Conservation (phyloP, 306 rosid species). For the Dicorynia guianensis region DNA sequence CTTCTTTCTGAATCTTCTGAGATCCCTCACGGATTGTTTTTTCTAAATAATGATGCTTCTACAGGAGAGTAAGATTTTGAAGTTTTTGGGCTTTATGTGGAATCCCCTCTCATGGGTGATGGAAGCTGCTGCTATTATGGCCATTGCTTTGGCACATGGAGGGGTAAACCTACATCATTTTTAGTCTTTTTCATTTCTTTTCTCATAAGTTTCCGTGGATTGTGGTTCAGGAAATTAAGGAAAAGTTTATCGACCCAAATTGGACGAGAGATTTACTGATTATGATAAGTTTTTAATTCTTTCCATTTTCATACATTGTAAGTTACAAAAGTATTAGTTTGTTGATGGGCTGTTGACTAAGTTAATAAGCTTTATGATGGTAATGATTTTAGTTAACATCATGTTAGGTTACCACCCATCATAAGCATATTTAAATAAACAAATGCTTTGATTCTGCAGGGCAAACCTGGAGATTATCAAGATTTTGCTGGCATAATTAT, state of each 20-base stretch:
- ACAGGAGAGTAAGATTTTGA: conserved; percentile 71
- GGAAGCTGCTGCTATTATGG: conserved; percentile 88
- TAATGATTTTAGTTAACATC: neutral
- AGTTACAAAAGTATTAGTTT: neutral
- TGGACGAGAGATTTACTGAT: neutral
- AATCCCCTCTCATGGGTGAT: conserved; percentile 91
- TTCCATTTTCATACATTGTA: neutral
- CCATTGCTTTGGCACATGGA: conserved; percentile 72
- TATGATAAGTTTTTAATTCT: neutral
- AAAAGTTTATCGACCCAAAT: too few species aligned
- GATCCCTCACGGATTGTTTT: conserved; percentile 10
- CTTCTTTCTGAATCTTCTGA: conserved; percentile 7
- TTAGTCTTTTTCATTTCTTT: neutral
- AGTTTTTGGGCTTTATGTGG: conserved; percentile 87
- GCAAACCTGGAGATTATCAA: conserved; percentile 52
- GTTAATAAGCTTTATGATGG: neutral
- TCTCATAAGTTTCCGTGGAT: neutral
- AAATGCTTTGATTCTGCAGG: conserved; percentile 47
- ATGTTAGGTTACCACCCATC: conserved; percentile 5
- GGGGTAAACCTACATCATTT: conserved; percentile 51
- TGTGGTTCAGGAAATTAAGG: too few species aligned
- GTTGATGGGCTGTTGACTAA: neutral
- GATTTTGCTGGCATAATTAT: conserved; percentile 70
- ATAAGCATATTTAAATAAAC: conserved; percentile 15
- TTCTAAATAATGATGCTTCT: neutral